Evolutionary conservation across 495 filamentous ascomycete species (phyloP).

Genomic region (Chaetomium tenue): DNA sequence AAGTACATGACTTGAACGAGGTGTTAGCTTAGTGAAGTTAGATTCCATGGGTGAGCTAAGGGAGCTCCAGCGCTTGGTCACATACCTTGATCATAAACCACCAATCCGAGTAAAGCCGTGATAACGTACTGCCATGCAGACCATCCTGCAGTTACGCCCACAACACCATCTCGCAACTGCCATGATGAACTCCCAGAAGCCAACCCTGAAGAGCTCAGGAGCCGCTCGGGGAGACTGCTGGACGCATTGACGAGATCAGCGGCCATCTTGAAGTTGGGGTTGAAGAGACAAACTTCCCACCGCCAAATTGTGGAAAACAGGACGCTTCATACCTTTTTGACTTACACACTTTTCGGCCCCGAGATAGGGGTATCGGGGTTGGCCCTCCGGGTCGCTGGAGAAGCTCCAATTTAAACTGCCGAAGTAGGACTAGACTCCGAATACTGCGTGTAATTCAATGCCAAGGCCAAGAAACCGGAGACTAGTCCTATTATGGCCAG

Average conservation of each 20-base stretch:
- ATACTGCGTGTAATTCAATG: neutral
- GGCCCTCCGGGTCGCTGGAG: neutral
- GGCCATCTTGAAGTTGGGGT: neutral
- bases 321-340: slow-evolving; percentile 4
- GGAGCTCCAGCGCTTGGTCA: too few relatives aligned
- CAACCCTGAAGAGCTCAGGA: neutral
- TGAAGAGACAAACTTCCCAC: neutral
- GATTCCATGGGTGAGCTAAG: too few relatives aligned
- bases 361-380: neutral
- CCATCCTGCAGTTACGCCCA: neutral
- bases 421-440: slow-evolving; percentile 26
- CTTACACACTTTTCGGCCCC: neutral
- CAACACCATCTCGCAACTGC: neutral
- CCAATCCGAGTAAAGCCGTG: slow-evolving; percentile 20
- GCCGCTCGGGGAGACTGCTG: neutral
- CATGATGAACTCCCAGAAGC: neutral
- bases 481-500: neutral
- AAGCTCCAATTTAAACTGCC: neutral
- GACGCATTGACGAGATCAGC: slow-evolving; percentile 10
- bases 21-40: too few relatives aligned
- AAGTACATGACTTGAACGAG: slow-evolving; percentile 1
- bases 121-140: slow-evolving; percentile 23
- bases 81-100: slow-evolving; percentile 30
- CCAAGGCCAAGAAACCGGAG: slow-evolving; percentile 7
- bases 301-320: neutral